Evolutionary conservation across 2,329 filamentous ascomycete genomes (phyloP), one percentile per base, ranked within the genome.

Genomic region (Xylaria sp.): DNA sequence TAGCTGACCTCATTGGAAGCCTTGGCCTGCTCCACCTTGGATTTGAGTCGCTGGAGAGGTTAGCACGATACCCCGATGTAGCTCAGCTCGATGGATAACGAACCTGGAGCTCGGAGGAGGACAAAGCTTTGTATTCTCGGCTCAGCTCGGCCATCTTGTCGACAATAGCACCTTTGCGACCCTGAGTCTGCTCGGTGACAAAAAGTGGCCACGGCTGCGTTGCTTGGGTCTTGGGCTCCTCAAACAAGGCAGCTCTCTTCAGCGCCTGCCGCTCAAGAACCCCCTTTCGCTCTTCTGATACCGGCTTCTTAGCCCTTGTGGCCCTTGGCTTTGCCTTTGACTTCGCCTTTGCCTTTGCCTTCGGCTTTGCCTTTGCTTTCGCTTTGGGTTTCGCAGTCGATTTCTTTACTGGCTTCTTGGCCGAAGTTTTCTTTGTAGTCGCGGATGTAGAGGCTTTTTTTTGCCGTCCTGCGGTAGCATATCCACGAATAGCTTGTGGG

Each of bases 31-130:
- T 76, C 65, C 34, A 77, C 80, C 13, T 48, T 73, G 25, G 76
- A 72, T n/a, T 76, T 50, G 31, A 87, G 78, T 50, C 73, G 76
- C 84, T 86, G 63, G 28, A 62, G 15, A 25, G 9, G 55, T 77
- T 63, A 77, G 71, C 9, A 31, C 23, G 52, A 15, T 15, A 13
- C 13, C 31, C 44, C 25, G 25, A 5, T 34, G 41, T 2, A 31
- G 18, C 46, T 39, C 12, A 44, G 39, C 50, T 13, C 54, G 48
- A 1, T 18, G 23, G 48, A 46, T 41, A 28, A 76, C 83, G 71
- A 79, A 88, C 86, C 80, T 86, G 75, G 8, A 75, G 69, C 73
- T 88, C 84, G 0, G 77, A 70, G 2, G 77, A 48, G 8, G 84
- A 76, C 46, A 89, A 73, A 3, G 61, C 58, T 67, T 82, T 83